Evolutionary conservation across 2,329 filamentous ascomycete genomes (phyloP).

Genomic region (Furcasterigmium sp.): DNA sequence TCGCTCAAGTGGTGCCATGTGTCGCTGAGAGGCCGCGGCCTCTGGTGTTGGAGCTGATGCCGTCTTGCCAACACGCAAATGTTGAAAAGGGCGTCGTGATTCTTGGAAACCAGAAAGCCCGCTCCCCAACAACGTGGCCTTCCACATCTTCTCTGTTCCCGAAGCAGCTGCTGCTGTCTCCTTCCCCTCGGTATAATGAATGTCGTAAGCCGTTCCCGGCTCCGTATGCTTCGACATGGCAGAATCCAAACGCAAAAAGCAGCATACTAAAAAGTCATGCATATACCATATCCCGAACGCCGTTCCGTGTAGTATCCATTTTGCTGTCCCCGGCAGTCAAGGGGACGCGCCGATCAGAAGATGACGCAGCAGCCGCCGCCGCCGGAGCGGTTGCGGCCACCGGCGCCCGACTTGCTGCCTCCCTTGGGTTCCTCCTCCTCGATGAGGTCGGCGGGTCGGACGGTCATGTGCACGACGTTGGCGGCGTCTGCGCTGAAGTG

Average conservation of each 20-base stretch:
- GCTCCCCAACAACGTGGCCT: too few species aligned
- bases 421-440: conserved; percentile 72
- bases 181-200: too few species aligned
- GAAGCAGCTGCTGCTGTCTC: too few species aligned
- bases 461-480: conserved; percentile 93
- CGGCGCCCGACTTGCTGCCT: conserved; percentile 45
- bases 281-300: not conserved
- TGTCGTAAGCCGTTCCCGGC: not conserved
- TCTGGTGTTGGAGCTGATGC: too few species aligned
- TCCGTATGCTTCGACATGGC: not conserved
- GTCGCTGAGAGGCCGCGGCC: too few species aligned
- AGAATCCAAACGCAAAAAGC: not conserved
- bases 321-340: conserved; percentile 22
- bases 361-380: conserved; percentile 45
- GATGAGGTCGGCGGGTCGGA: conserved; percentile 80
- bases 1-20: too few species aligned
- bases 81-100: too few species aligned
- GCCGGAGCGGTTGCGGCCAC: conserved; percentile 33
- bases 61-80: too few species aligned
- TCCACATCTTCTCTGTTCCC: too few species aligned
- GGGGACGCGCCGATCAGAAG: conserved; percentile 37
- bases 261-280: not conserved
- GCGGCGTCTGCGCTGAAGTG: conserved; percentile 68
- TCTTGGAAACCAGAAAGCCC: too few species aligned
- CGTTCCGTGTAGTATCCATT: not conserved